Percentiles rank a stretch among this genome's conserved stretches.
Evolutionary conservation across 805 yeast species (phyloP).

Genomic region (fission yeast (Schizosaccharomyces pombe)): DNA sequence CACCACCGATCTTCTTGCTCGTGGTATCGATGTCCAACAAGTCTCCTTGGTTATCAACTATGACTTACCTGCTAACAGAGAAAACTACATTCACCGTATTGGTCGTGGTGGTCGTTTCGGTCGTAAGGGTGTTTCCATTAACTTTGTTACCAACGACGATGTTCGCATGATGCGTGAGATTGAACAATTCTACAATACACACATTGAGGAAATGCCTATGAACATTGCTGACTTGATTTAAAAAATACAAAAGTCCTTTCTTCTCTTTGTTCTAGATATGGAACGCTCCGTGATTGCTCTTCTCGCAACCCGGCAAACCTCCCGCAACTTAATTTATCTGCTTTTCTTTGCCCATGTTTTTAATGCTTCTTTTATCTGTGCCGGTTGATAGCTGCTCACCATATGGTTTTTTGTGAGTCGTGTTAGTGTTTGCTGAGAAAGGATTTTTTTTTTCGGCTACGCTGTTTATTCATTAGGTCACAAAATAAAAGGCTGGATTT

Average conservation of each 20-base stretch:
- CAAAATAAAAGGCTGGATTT: slow-evolving; percentile 1
- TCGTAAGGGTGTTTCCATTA: slow-evolving; percentile 93
- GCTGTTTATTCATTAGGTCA: not conserved
- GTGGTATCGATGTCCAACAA: slow-evolving; percentile 97
- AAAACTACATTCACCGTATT: slow-evolving; percentile 89
- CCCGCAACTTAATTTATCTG: not conserved
- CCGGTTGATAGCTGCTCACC: too few relatives aligned
- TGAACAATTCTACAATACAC: slow-evolving; percentile 69
- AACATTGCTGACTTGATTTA: slow-evolving; percentile 19
- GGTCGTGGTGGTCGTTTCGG: slow-evolving; percentile 98
- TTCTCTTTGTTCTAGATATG: too few relatives aligned
- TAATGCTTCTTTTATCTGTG: not conserved
- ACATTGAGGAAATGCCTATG: slow-evolving; percentile 78
- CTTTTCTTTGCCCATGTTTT: not conserved
- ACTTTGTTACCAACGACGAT: slow-evolving; percentile 70
- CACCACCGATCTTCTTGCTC: slow-evolving; percentile 91
- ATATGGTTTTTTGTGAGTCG: too few relatives aligned
- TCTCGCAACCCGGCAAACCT: not conserved
- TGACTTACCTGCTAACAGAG: slow-evolving; percentile 79
- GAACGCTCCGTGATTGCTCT: too few relatives aligned
- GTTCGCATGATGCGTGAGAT: slow-evolving; percentile 51
- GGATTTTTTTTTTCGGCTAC: not conserved
- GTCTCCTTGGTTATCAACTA: slow-evolving; percentile 87
- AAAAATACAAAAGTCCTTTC: too few relatives aligned
- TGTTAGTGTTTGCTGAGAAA: not conserved